These are phyloP conservation scores for Botryotinia globosa DNA, from an alignment of 2,329 filamentous ascomycete genomes.

Conservation along the genomic window DNA sequence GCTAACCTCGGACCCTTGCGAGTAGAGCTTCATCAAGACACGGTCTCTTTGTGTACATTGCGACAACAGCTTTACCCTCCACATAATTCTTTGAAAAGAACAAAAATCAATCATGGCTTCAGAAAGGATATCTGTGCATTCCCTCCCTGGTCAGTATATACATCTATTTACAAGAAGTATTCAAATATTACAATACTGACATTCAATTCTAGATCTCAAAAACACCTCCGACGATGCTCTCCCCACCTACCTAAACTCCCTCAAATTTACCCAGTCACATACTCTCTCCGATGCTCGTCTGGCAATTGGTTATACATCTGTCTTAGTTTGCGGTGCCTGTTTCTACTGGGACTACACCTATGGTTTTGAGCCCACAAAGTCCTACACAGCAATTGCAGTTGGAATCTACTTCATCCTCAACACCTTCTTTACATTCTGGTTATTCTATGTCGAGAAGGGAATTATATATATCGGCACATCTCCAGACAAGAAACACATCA, in stretches of 20 bases:
- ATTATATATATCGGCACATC: constrained; percentile 71
- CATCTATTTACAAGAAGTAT: neutral
- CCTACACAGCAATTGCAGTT: constrained; percentile 77
- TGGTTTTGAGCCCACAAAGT: constrained; percentile 83
- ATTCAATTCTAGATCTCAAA: constrained; percentile 70
- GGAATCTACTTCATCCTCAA: constrained; percentile 77
- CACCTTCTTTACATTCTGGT: constrained; percentile 75
- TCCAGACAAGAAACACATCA: constrained; percentile 60
- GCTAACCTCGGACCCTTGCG: constrained; percentile 26
- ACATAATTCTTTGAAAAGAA: constrained; percentile 12
- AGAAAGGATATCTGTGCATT: constrained; percentile 22
- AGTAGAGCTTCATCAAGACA: constrained; percentile 35
- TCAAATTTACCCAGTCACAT: constrained; percentile 82
- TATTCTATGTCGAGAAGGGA: constrained; percentile 77
- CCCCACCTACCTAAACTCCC: constrained; percentile 84
- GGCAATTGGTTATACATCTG: constrained; percentile 76
- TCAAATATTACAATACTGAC: constrained; percentile 1
- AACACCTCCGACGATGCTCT: constrained; percentile 95
- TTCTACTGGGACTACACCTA: constrained; percentile 91
- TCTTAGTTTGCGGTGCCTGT: constrained; percentile 74
- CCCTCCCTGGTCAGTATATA: constrained; percentile 25
- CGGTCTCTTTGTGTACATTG: constrained; percentile 29
- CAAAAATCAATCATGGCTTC: constrained; percentile 15
- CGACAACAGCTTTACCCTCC: constrained; percentile 17
- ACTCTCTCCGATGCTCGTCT: constrained; percentile 78